Evolutionary conservation across 306 rosid species (phyloP).

Genomic region (Vachellia pachyceras): DNA sequence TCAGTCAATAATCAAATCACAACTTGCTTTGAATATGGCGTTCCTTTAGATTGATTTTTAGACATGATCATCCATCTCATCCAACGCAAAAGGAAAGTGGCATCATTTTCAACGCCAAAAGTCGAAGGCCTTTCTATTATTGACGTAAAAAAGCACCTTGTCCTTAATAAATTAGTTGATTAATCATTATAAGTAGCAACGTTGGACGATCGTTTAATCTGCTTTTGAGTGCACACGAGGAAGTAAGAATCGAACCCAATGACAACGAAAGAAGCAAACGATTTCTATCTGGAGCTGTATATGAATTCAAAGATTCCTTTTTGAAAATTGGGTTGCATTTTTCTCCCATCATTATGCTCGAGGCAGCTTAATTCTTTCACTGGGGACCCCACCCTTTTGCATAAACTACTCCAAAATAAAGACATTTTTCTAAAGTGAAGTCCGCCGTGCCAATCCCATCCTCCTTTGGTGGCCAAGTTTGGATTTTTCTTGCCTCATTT

Average conservation of each 20-base stretch:
- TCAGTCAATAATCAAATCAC: not conserved
- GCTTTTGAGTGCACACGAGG: constrained; percentile 42
- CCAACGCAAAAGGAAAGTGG: too few relatives aligned
- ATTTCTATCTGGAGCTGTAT: constrained; percentile 12
- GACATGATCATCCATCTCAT: not conserved
- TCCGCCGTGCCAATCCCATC: constrained; percentile 58
- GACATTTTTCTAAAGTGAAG: constrained; percentile 48
- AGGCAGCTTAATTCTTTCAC: constrained; percentile 34
- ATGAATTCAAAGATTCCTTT: constrained; percentile 41
- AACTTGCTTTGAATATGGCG: not conserved
- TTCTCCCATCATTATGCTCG: constrained; percentile 36
- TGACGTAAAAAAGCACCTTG: constrained; percentile 19
- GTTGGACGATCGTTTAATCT: not conserved
- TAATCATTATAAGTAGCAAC: not conserved
- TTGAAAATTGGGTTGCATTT: constrained; percentile 24
- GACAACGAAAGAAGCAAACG: constrained; percentile 13
- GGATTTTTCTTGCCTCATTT: constrained; percentile 64
- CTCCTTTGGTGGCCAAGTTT: constrained; percentile 49
- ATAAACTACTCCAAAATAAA: constrained; percentile 36
- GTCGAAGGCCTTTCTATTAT: constrained; percentile 15
- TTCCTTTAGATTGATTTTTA: not conserved
- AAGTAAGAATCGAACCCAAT: constrained; percentile 18
- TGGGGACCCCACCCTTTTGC: constrained; percentile 46
- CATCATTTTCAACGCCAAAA: constrained; percentile 9
- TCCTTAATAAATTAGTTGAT: not conserved